Evolutionary conservation across 2,329 filamentous ascomycete species (phyloP).

Genomic region (Helotiales sp.): DNA sequence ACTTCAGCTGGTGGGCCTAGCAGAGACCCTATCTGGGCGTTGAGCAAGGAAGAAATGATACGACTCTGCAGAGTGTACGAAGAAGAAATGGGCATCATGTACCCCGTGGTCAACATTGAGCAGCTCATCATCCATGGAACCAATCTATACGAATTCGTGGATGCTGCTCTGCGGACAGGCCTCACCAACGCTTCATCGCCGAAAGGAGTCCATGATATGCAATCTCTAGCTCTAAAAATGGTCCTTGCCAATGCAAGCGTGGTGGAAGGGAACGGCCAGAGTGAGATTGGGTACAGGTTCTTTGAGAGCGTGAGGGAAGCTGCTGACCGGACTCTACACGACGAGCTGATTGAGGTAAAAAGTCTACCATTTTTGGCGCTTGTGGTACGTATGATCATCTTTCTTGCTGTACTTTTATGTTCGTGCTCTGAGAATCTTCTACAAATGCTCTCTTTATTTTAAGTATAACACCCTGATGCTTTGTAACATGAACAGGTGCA

Average conservation of each 20-base stretch:
- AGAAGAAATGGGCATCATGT: constrained; percentile 91
- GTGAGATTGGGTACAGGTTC: constrained; percentile 69
- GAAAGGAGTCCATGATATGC: constrained; percentile 54
- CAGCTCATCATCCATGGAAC: constrained; percentile 69
- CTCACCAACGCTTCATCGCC: constrained; percentile 49
- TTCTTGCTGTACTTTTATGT: neutral
- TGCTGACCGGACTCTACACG: constrained; percentile 62
- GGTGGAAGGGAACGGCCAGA: constrained; percentile 77
- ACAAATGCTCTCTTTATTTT: no score
- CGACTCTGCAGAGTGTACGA: constrained; percentile 79
- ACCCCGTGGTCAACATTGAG: constrained; percentile 78
- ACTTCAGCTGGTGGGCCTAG: constrained; percentile 28
- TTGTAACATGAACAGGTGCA: no score
- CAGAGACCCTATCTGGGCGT: constrained; percentile 78
- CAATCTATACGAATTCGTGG: constrained; percentile 71
- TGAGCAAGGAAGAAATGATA: constrained; percentile 77
- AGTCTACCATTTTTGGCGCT: constrained; percentile 59
- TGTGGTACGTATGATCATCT: constrained; percentile 44
- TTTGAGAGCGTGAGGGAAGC: constrained; percentile 75
- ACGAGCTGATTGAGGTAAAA: constrained; percentile 54
- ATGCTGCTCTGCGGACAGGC: constrained; percentile 60
- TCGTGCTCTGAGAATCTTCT: neutral
- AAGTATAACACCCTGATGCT: no score
- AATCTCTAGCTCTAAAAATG: constrained; percentile 75
- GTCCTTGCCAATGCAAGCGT: constrained; percentile 77